Evolutionary conservation across 768 basidiomycete species (phyloP), one percentile per base, ranked within the genome.

Genomic region (Pleurotus cornucopiae): DNA sequence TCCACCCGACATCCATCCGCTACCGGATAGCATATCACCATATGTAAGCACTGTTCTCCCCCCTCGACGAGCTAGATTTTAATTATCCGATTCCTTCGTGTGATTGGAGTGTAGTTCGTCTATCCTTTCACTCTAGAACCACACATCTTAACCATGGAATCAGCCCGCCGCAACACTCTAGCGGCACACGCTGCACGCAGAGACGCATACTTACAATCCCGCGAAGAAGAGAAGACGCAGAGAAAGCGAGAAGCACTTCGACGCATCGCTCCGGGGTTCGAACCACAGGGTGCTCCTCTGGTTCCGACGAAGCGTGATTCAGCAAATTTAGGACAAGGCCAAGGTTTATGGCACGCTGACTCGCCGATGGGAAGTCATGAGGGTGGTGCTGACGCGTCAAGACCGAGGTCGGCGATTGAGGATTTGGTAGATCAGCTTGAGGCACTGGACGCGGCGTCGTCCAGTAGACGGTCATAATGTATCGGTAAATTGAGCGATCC

Each of bases 91-190:
- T 60, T 46, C 7, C 26, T 51, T 49, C 9, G n/a, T 54, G 44
- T 13, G 23, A 37, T 43, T 26, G 38, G 16, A 16, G 6, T 18
- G 4, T 67, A 98, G 95, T 97, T 98, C 64, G 96, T 91, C 43
- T 98, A 98, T 65, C 95, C 96, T 1, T 98, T 93, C 76, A 89
- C 94, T 2, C 81, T 98, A 51, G 96, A 98, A 65, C 82, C 86
- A 0, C 94, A 96, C 66, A 76, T 93, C 61, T 69, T 95, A 52
- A 81, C 84, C 1, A 71, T 91, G 40, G 90, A 90, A 65, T 83
- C 88, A 0, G 79, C 90, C 0, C 85, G 91, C 1, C 77, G 86
- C 46, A 71, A 76, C 3, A 85, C 86, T 0, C 78, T 91, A 38
- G 77, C 86, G 0, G 77, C 87, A 0, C 81, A 90, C 58, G 71